These are phyloP conservation scores for Kwoniella botswanensis DNA, from an alignment of 768 basidiomycete species.

Conservation along the genomic window DNA sequence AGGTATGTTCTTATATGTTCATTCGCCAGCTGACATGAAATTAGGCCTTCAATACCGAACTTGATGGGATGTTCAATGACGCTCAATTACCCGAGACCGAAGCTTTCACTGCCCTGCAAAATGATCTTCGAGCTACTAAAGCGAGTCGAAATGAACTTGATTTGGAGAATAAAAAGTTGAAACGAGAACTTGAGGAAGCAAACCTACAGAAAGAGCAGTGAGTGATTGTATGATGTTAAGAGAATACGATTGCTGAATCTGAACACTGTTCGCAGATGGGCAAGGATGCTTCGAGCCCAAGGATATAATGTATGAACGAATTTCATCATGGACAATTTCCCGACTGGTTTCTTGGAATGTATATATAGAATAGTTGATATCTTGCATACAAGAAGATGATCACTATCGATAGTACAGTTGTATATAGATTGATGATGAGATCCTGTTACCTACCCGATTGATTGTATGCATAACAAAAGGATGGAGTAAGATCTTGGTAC, in stretches of 20 bases:
- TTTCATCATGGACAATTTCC: neutral
- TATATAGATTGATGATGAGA: neutral
- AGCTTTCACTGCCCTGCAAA: conserved; percentile 77
- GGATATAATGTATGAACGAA: conserved; percentile 37
- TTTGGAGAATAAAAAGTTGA: conserved; percentile 78
- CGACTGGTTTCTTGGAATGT: neutral
- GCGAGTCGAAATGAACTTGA: conserved; percentile 73
- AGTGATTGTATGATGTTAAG: conserved; percentile 19
- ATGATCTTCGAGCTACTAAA: conserved; percentile 75
- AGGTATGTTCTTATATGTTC: conserved; percentile 63
- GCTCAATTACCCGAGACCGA: conserved; percentile 79
- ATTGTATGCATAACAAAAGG: no score
- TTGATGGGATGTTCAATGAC: conserved; percentile 88
- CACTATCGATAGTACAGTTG: neutral
- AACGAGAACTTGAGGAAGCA: conserved; percentile 35
- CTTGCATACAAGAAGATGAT: neutral
- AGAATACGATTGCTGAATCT: neutral
- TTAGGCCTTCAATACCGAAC: conserved; percentile 91
- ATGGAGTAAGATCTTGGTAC: no score
- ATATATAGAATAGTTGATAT: neutral
- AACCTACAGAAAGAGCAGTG: conserved; percentile 77
- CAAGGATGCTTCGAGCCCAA: conserved; percentile 65
- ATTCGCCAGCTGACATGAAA: conserved; percentile 5
- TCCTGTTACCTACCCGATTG: neutral
- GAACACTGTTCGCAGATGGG: conserved; percentile 65